Evolutionary conservation across 768 basidiomycete genomes (phyloP).

Genomic region (Mycena olivaceomarginata): DNA sequence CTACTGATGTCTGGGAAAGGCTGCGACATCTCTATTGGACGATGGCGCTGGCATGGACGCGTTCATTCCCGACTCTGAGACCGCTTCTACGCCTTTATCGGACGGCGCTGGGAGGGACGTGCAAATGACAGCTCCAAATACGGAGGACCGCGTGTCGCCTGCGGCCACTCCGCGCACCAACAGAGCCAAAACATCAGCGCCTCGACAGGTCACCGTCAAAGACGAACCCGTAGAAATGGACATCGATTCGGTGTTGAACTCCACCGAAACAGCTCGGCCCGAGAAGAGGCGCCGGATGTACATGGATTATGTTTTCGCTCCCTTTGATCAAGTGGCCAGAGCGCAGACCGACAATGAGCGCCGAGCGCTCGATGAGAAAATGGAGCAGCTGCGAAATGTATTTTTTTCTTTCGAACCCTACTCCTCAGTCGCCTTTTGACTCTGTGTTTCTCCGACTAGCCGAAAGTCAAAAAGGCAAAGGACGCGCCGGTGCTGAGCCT

Average conservation of each 20-base stretch:
- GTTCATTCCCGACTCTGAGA: neutral
- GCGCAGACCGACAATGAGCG: constrained; percentile 11
- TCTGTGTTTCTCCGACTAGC: constrained; percentile 22
- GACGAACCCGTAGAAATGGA: constrained; percentile 26
- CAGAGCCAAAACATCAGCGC: neutral
- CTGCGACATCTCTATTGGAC: neutral
- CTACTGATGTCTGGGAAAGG: neutral
- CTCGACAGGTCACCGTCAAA: constrained; percentile 19
- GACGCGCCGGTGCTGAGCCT: constrained; percentile 14
- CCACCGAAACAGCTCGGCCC: constrained; percentile 4
- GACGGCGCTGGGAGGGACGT: neutral
- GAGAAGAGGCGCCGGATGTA: constrained; percentile 14
- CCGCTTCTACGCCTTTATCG: neutral
- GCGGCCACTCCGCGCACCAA: neutral
- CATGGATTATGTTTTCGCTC: constrained; percentile 22
- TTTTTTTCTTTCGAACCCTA: neutral
- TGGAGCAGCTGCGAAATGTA: constrained; percentile 29
- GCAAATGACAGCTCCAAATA: neutral
- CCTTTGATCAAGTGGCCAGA: neutral
- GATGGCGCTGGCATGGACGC: neutral
- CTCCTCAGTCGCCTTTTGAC: neutral
- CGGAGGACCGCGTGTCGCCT: neutral
- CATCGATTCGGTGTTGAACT: neutral
- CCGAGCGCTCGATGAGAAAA: constrained; percentile 4
- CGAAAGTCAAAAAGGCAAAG: constrained; percentile 45